Percentiles rank a stretch among this genome's conserved stretches.
These are phyloP conservation scores for Tolypocladium endophyticum DNA, from an alignment of 2,329 filamentous ascomycete genomes.

Conservation along the genomic window DNA sequence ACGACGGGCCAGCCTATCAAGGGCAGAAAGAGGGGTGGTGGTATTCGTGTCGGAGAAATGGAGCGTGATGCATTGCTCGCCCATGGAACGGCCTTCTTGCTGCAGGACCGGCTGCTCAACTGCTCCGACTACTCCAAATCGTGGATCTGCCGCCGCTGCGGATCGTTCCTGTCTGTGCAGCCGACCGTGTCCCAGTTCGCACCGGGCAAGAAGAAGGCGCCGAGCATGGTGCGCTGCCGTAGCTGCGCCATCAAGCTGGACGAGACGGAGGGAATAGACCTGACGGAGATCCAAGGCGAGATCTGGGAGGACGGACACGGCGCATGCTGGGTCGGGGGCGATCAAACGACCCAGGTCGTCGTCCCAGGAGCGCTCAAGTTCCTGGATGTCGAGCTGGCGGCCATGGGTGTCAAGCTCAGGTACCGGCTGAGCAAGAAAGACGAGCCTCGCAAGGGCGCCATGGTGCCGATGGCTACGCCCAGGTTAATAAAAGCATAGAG, in stretches of 20 bases:
- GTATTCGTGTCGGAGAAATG: constrained; percentile 99
- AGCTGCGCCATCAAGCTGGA: constrained; percentile 59
- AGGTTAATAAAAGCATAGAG: constrained; percentile 3
- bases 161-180: constrained; percentile 82
- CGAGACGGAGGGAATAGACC: constrained; percentile 44
- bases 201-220: constrained; percentile 52
- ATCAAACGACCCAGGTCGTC: constrained; percentile 82
- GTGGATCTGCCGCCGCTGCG: constrained; percentile 83
- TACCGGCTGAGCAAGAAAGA: constrained; percentile 62
- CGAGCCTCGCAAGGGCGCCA: constrained; percentile 41
- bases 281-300: constrained; percentile 52
- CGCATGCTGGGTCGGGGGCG: constrained; percentile 74
- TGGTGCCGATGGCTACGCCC: constrained; percentile 27
- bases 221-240: constrained; percentile 66
- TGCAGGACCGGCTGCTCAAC: constrained; percentile 93
- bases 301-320: constrained; percentile 92
- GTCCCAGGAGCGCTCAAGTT: constrained; percentile 89
- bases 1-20: constrained; percentile 95
- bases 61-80: constrained; percentile 91
- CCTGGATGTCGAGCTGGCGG: constrained; percentile 87
- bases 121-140: constrained; percentile 88
- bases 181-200: constrained; percentile 58
- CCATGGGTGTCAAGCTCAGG: constrained; percentile 93
- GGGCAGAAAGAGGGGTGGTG: constrained; percentile 88
- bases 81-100: constrained; percentile 86